phyloP scores from a whole-genome alignment of 2,329 filamentous ascomycete species.

The Penicillium sp. region DNA sequence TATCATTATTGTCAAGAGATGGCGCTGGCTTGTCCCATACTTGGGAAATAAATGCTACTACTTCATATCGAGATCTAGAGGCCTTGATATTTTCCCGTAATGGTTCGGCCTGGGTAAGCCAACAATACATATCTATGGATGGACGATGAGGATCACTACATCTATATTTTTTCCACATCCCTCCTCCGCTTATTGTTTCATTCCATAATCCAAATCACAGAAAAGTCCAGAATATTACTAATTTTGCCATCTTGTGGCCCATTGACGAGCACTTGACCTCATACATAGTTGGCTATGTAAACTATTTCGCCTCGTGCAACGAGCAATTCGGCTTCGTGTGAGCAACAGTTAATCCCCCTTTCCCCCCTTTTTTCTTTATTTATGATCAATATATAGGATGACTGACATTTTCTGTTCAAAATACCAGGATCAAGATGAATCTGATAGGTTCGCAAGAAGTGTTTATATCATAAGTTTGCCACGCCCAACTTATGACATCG shows the following conservation, averaged over 20 bases:
- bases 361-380: not conserved
- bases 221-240: not conserved
- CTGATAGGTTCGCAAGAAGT: conserved; percentile 5
- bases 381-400: not conserved
- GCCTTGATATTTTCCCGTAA: not conserved
- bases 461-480: conserved; percentile 21
- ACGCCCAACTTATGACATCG: conserved; percentile 8
- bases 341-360: not conserved
- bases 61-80: not conserved
- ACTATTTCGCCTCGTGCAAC: not conserved
- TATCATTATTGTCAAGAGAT: not conserved
- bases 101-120: not conserved
- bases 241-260: not conserved
- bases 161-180: not conserved
- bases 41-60: not conserved
- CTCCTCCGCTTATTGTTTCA: not conserved
- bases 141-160: not conserved
- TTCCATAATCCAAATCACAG: not conserved
- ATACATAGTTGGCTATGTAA: not conserved
- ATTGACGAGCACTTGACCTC: not conserved
- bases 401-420: not conserved
- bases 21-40: not conserved
- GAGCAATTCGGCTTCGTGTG: not conserved
- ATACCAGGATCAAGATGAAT: not conserved
- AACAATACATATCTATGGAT: not conserved